Evolutionary conservation across 2,329 filamentous ascomycete species (phyloP), one percentile per base, ranked within the genome.

Genomic region (Trichoderma pleuroti): DNA sequence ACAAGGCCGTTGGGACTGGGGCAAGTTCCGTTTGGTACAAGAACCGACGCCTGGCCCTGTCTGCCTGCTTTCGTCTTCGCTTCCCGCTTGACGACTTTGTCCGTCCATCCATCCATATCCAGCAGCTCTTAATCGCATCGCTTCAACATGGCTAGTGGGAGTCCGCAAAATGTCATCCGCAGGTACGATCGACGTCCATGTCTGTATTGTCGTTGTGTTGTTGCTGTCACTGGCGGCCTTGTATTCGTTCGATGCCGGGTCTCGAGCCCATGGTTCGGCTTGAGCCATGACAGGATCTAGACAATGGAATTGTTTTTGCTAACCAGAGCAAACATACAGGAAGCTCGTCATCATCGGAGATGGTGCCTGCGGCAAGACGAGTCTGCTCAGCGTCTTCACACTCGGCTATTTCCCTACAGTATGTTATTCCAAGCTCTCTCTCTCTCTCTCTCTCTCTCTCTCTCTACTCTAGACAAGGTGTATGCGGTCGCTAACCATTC

Each of bases 331-430:
- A 52, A 73, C 46, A 4, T 63, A 21, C 79, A 97, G 94, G 86
- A 98, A 98, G 85, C 87, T 98, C 79, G 94, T 98, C 78, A 98
- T 98, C 76, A 97, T 98, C 77, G 94, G 94, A 73, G 94, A 98
- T 79, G 96, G 96, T 85, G 96, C 96, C 76, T 99, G 96, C 83
- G 96, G 96, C 78, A 99, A 99, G 86, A 99, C 96, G 66, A 97
- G 93, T 89, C 85, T 99, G 77, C 86, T 99, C 75, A 98, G 94
- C 80, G 96, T 99, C 76, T 99, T 99, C 82, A 99, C 96, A 42
- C 86, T 99, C 68, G 96, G 96, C 71, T 98, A 98, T 83, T 99
- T 98, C 78, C 96, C 96, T 77, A 97, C 94, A 78, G 95, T 98
- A 86, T 85, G 93, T 88, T 54, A 7, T 24, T 34, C 30, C 62